Conservation (phyloP, 371 early-diverging fungal genomes). For the Circinella umbellata region DNA sequence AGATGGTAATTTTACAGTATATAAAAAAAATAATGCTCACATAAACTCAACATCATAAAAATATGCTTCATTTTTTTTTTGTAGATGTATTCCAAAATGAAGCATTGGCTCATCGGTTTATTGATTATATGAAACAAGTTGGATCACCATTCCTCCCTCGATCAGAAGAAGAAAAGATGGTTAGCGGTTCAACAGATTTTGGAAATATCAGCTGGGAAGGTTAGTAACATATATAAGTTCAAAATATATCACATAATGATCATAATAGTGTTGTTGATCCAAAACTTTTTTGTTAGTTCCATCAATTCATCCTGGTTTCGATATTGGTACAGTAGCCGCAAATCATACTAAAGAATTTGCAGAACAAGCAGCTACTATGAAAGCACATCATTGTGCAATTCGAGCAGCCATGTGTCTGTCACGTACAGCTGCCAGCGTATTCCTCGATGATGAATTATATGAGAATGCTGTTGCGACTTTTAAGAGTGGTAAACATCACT, state of each 20-base stretch:
- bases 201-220: too few relatives aligned
- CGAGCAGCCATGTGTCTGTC: slow-evolving; percentile 50
- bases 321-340: slow-evolving; percentile 36
- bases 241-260: too few relatives aligned
- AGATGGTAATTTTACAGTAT: slow-evolving; percentile 22
- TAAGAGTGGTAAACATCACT: slow-evolving; percentile 29
- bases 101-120: slow-evolving; percentile 57
- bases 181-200: slow-evolving; percentile 54
- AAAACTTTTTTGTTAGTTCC: slow-evolving; percentile 10
- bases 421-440: slow-evolving; percentile 42
- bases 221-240: too few relatives aligned
- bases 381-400: slow-evolving; percentile 67
- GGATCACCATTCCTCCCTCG: slow-evolving; percentile 45
- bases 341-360: slow-evolving; percentile 71
- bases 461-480: slow-evolving; percentile 36
- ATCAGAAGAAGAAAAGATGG: slow-evolving; percentile 38
- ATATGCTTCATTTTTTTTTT: too few relatives aligned
- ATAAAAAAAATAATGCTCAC: too few relatives aligned
- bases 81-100: slow-evolving; percentile 62
- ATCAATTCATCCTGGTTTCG: slow-evolving; percentile 21
- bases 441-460: slow-evolving; percentile 32
- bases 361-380: slow-evolving; percentile 56
- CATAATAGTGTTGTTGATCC: too few relatives aligned
- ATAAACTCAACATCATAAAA: too few relatives aligned
- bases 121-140: slow-evolving; percentile 51